Percentiles rank a stretch among this genome's conserved stretches.
Evolutionary conservation across 345 rosid genomes (phyloP).

Genomic region (Lumnitzera littorea): DNA sequence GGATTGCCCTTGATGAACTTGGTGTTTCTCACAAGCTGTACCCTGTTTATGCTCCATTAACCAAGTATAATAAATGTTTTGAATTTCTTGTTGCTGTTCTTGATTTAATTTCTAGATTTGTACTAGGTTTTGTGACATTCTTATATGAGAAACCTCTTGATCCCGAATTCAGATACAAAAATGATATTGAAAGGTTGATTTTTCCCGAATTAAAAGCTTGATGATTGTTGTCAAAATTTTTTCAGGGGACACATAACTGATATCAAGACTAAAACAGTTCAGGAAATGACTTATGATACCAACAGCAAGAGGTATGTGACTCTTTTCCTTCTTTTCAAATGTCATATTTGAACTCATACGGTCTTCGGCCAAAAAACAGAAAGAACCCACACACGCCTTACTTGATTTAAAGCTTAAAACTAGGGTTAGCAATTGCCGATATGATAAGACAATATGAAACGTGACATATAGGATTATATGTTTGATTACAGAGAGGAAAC

Average conservation of each 20-base stretch:
- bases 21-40: conserved; percentile 31
- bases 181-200: not conserved
- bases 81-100: no score
- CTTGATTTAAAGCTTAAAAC: not conserved
- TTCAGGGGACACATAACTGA: conserved; percentile 15
- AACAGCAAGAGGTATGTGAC: not conserved
- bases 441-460: no score
- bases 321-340: no score
- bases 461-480: no score
- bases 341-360: conserved; percentile 1
- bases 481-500: no score
- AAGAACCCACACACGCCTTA: not conserved
- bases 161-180: not conserved
- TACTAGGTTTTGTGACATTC: no score
- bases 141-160: no score
- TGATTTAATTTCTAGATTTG: no score
- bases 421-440: no score
- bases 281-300: not conserved
- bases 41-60: conserved; percentile 12
- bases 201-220: no score
- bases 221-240: not conserved
- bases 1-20: conserved; percentile 37
- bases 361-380: no score
- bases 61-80: not conserved
- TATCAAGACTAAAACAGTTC: conserved; percentile 18